Evolutionary conservation across 768 basidiomycete genomes (phyloP), one percentile per base, ranked within the genome.

Genomic region (Russula olivacea): DNA sequence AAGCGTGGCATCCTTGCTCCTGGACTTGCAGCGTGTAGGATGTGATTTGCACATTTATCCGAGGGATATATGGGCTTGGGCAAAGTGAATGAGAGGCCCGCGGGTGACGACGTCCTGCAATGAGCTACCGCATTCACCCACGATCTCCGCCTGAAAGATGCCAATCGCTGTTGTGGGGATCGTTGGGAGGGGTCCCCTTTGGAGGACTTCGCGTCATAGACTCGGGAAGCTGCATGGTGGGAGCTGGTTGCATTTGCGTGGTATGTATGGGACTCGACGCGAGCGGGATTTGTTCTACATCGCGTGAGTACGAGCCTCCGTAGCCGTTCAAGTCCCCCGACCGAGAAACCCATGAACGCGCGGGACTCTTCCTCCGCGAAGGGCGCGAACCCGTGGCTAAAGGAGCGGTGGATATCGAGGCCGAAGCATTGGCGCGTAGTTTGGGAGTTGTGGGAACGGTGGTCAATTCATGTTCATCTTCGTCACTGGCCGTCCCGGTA

Each of bases 171-270:
- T 38, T 19, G 32, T 55, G 48, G 34, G 58, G 50, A 38, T 60
- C 54, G 25, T 49, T 28, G 48, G 48, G 52, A 48, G 61, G 52
- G 4, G 45, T 10, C 12, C 34, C 48, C 30, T 60, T 68, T 10
- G 50, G 48, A 38, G 58, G 30, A 11, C 25, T 57, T 8, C 65
- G 61, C 28, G 43, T 21, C 21, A 68, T 68, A 21, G 28, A 52
- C 6, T 55, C 58, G 1, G 67, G 67, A 19, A 68, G 67, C 25
- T 63, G 58, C 67, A 68, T 68, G 23, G 30, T 23, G 3, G 61
- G 36, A 12, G 55, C 65, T 5, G 67, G 67, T n/a, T 68, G 65
- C 65, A 68, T 66, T 48, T 68, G 67, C 34, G 55, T 58, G 10
- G 67, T 68, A 57, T 59, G 67, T 30, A 68, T 66, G 2, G 65